phyloP scores from a whole-genome alignment of 164 flowering plant species.

The Dillenia turbinata region DNA sequence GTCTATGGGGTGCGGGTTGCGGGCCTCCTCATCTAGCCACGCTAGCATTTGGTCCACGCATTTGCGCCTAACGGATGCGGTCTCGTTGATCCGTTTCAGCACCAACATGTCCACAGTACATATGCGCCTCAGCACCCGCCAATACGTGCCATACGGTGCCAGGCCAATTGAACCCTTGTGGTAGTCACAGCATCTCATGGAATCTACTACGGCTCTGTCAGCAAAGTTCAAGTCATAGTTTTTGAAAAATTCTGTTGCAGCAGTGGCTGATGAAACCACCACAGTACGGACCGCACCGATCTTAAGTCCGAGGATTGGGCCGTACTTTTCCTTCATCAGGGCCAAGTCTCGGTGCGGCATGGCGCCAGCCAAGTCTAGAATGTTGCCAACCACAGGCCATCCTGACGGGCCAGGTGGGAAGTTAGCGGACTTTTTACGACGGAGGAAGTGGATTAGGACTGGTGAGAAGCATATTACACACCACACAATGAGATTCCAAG shows the following conservation, averaged over 20 bases:
- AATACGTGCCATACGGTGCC: slow-evolving; percentile 44
- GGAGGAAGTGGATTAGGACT: no score
- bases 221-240: slow-evolving; percentile 39
- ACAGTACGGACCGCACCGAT: slow-evolving; percentile 49
- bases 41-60: slow-evolving; percentile 39
- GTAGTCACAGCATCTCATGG: slow-evolving; percentile 37
- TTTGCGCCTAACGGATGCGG: slow-evolving; percentile 12
- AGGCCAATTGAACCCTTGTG: slow-evolving; percentile 40
- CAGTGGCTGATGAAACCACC: slow-evolving; percentile 34
- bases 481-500: no score
- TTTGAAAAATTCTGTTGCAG: slow-evolving; percentile 46
- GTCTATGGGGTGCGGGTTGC: slow-evolving; percentile 16
- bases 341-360: no score
- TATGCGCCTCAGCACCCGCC: slow-evolving; percentile 52
- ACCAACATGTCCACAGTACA: slow-evolving; percentile 40
- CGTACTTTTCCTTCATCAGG: slow-evolving; percentile 12
- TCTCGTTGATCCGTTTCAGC: slow-evolving; percentile 32
- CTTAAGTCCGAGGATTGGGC: slow-evolving; percentile 48
- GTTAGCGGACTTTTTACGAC: no score
- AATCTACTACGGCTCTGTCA: slow-evolving; percentile 41
- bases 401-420: no score
- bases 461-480: no score
- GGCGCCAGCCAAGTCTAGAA: no score
- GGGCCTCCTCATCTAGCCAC: slow-evolving; percentile 20
- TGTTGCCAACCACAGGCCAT: no score